Evolutionary conservation across 177 flowering plant species (phyloP).

Genomic region (Telopea speciosissima): DNA sequence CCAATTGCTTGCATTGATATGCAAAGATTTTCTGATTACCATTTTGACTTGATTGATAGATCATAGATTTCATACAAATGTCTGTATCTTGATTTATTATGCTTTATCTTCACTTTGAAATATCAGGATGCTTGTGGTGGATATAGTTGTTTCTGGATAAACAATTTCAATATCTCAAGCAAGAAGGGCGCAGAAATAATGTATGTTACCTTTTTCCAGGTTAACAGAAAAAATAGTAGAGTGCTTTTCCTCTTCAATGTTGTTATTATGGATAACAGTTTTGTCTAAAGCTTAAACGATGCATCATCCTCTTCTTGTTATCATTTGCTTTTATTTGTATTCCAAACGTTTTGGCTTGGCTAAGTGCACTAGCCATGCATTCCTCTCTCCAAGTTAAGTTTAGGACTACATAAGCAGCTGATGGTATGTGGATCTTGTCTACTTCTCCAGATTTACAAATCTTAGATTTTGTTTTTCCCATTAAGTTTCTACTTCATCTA

Average conservation of each 20-base stretch:
- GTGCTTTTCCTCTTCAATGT: background rate
- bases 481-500: too few species aligned
- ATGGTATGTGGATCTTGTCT: too few species aligned
- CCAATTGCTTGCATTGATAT: background rate
- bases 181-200: slow-evolving; percentile 50
- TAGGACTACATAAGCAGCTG: background rate
- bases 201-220: slow-evolving; percentile 34
- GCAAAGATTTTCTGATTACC: background rate
- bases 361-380: too few species aligned
- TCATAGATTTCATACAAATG: background rate
- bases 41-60: background rate
- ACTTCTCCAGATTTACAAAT: too few species aligned
- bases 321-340: too few species aligned
- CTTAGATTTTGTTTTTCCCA: too few species aligned
- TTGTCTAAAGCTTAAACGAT: background rate
- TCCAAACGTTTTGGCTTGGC: too few species aligned
- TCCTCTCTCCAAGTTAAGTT: too few species aligned
- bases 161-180: slow-evolving; percentile 40
- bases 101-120: slow-evolving; percentile 11
- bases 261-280: background rate
- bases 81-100: background rate
- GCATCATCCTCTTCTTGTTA: too few species aligned
- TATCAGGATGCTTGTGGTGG: slow-evolving; percentile 77
- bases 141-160: slow-evolving; percentile 63
- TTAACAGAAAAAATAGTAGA: background rate